These are phyloP conservation scores for Colletotrichum higginsianum DNA, from an alignment of 2,329 filamentous ascomycete genomes.

Conservation along the genomic window DNA sequence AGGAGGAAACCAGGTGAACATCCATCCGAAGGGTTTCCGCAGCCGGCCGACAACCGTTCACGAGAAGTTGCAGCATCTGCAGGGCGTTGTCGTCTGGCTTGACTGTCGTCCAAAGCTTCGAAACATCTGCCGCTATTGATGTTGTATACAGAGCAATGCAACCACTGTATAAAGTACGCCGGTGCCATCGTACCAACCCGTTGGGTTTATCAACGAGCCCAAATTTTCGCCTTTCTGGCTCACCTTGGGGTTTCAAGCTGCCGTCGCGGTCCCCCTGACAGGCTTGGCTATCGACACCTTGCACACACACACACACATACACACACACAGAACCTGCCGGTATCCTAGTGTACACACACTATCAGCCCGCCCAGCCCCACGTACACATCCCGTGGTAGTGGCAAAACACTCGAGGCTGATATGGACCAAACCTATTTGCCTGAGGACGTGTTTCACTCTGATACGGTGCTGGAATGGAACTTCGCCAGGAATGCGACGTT, in stretches of 20 bases:
- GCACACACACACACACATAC: neutral
- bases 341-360: neutral
- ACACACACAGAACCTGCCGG: neutral
- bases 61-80: conserved; percentile 1
- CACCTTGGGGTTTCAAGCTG: conserved; percentile 11
- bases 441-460: conserved; percentile 29
- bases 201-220: neutral
- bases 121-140: neutral
- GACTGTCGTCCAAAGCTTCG: conserved; percentile 14
- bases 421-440: conserved; percentile 5
- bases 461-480: conserved; percentile 31
- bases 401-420: conserved; percentile 12
- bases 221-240: neutral
- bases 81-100: conserved; percentile 3
- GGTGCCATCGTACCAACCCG: neutral
- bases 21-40: conserved; percentile 6
- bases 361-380: conserved; percentile 1
- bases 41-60: neutral
- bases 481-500: conserved; percentile 9
- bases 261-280: conserved; percentile 1
- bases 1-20: neutral
- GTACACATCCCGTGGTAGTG: conserved; percentile 20
- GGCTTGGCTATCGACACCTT: conserved; percentile 22
- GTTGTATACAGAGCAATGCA: conserved; percentile 1
- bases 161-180: too few species aligned